Evolutionary conservation across 305 asterid genomes (phyloP), one percentile per base, ranked within the genome.

Genomic region (Coffea humblotiana): DNA sequence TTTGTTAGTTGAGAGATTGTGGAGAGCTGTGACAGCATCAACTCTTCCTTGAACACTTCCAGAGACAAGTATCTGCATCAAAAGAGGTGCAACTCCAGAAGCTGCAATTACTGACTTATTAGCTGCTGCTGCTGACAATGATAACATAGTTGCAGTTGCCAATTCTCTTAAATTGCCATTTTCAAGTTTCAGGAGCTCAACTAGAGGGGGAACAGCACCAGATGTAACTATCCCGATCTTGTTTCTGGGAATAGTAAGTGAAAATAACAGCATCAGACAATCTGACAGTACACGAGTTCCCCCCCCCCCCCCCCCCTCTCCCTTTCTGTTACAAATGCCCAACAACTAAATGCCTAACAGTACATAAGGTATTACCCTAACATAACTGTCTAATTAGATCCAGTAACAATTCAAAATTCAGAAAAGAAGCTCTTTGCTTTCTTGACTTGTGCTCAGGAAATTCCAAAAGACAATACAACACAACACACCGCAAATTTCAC

Each of bases 11-110:
- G 97, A 89, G 29, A 94, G 98, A 83, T 94, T 90, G 89, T 91
- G 89, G 40, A 94, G 95, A 69, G 97, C 89, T 1, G 98, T 94
- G 66, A 93, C 97, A 3, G 97, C 92, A 45, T 93, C 98, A 27
- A 93, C 98, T 77, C 89, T 87, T 84, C 95, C 97, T 84, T 94
- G 98, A 49, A 93, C 84, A 48, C 91, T 93, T 72, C 95, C 98
- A 40, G 95, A 86, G 86, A 94, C 86, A 19, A 93, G 90, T 83
- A 92, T 82, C 78, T 90, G 94, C 71, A 91, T 90, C 74, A 94
- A 88, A 64, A 90, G 92, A 78, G 83, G 84, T 16, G 84, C 91
- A 76, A 90, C 97, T 77, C 96, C 97, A 11, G 97, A 90, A 77
- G 95, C 87, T 66, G 88, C 90, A 80, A 94, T 89, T 51, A 90